phyloP scores from a whole-genome alignment of 2,329 filamentous ascomycete species.

The Aureobasidium namibiae region DNA sequence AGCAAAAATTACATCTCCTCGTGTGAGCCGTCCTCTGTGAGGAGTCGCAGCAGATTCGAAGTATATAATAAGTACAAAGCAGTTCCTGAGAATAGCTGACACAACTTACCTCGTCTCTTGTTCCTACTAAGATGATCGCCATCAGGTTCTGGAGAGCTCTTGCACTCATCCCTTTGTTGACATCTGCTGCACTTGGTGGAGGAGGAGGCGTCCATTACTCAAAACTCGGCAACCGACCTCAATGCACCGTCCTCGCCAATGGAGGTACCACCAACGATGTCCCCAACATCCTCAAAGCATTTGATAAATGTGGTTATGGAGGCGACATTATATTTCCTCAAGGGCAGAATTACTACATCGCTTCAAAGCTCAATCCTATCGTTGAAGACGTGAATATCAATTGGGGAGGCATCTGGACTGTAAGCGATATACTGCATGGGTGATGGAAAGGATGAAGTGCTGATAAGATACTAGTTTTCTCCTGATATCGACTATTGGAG shows the following conservation, averaged over 20 bases:
- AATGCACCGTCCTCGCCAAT: conserved; percentile 34
- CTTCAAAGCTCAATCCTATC: conserved; percentile 40
- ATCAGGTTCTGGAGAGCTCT: neutral
- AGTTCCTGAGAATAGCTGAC: no score
- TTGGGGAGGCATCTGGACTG: conserved; percentile 46
- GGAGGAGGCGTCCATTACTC: conserved; percentile 3
- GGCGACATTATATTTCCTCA: conserved; percentile 44
- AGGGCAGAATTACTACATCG: conserved; percentile 44
- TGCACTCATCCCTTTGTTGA: neutral
- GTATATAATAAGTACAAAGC: neutral
- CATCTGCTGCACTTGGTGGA: no score
- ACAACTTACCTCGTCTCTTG: no score
- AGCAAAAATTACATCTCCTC: neutral
- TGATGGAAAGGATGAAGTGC: neutral
- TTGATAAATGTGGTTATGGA: conserved; percentile 32
- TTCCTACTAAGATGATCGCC: neutral
- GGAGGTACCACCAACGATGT: conserved; percentile 33
- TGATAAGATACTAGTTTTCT: conserved; percentile 31
- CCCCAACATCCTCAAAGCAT: conserved; percentile 34
- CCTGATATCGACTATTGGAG: conserved; percentile 48
- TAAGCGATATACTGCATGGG: conserved; percentile 18
- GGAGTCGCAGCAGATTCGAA: neutral
- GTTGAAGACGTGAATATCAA: conserved; percentile 43
- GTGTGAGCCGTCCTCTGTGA: neutral
- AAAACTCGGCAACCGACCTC: neutral